Conservation (phyloP, 331 rosid species). For the Acacia pycnantha region DNA sequence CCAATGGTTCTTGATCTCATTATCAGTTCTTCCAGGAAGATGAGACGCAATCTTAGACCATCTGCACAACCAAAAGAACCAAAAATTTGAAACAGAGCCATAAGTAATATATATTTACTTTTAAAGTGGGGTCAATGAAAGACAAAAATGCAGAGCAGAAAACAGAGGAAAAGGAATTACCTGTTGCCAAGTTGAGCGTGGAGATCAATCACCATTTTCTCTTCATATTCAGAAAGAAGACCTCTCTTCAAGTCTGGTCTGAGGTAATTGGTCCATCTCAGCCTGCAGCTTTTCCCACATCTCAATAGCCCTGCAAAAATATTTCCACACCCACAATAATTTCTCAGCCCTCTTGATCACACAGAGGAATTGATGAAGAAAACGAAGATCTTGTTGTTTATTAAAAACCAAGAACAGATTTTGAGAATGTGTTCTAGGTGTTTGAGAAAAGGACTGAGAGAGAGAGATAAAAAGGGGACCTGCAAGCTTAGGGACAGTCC, state of each 20-base stretch:
- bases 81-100: neutral
- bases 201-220: slow-evolving; percentile 84
- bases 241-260: slow-evolving; percentile 94
- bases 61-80: slow-evolving; percentile 26
- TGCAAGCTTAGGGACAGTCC: slow-evolving; percentile 94
- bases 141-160: neutral
- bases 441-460: neutral
- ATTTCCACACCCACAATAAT: neutral
- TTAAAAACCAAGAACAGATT: too few relatives aligned
- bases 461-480: slow-evolving; percentile 35
- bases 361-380: too few relatives aligned
- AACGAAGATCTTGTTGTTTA: neutral
- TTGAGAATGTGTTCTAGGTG: too few relatives aligned
- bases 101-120: neutral
- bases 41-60: slow-evolving; percentile 96
- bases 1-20: slow-evolving; percentile 91
- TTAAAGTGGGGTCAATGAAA: slow-evolving; percentile 12
- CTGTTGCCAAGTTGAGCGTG: slow-evolving; percentile 94
- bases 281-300: slow-evolving; percentile 92
- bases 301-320: slow-evolving; percentile 65
- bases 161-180: slow-evolving; percentile 19
- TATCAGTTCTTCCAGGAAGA: slow-evolving; percentile 91
- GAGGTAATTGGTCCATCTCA: slow-evolving; percentile 85
- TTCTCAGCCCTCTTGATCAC: neutral
- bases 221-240: slow-evolving; percentile 73